phyloP scores from a whole-genome alignment of 2,329 filamentous ascomycete species.

The Nannizziopsis arthrosporioides region DNA sequence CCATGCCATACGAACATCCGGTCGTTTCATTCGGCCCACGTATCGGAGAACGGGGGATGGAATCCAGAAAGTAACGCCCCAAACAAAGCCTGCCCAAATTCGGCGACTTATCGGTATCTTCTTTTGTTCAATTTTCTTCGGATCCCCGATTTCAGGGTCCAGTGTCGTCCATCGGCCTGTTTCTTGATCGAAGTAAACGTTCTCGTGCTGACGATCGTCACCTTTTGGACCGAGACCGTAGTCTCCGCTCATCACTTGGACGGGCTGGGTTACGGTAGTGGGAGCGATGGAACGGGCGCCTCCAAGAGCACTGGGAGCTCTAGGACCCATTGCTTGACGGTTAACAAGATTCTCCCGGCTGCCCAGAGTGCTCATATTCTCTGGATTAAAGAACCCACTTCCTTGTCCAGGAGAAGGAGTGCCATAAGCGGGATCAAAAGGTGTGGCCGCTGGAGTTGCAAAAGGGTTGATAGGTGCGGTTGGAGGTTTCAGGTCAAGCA shows the following conservation, averaged over 20 bases:
- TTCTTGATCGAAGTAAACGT: conserved; percentile 58
- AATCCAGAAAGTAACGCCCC: conserved; percentile 86
- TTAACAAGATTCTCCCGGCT: conserved; percentile 59
- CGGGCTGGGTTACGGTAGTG: conserved; percentile 44
- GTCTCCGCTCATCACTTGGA: conserved; percentile 58
- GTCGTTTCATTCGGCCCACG: conserved; percentile 89
- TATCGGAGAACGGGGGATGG: conserved; percentile 72
- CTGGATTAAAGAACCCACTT: conserved; percentile 58
- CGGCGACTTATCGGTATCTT: conserved; percentile 53
- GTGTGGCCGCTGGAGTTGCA: conserved; percentile 42
- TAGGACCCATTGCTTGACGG: conserved; percentile 32
- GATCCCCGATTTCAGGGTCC: conserved; percentile 66
- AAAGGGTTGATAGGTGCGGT: conserved; percentile 38
- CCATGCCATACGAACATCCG: conserved; percentile 95
- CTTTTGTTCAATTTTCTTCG: conserved; percentile 63
- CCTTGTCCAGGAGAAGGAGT: conserved; percentile 43
- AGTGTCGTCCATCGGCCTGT: conserved; percentile 55
- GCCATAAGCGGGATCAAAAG: conserved; percentile 63
- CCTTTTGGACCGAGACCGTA: conserved; percentile 83
- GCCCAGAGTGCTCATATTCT: conserved; percentile 51
- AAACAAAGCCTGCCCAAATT: conserved; percentile 70
- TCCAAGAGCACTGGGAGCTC: conserved; percentile 38
- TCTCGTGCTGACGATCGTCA: conserved; percentile 60
- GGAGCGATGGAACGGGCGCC: conserved; percentile 43
- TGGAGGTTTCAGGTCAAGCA: conserved; percentile 75